Conservation (phyloP, 2,329 filamentous ascomycete genomes). For the Colletotrichum lupini region DNA sequence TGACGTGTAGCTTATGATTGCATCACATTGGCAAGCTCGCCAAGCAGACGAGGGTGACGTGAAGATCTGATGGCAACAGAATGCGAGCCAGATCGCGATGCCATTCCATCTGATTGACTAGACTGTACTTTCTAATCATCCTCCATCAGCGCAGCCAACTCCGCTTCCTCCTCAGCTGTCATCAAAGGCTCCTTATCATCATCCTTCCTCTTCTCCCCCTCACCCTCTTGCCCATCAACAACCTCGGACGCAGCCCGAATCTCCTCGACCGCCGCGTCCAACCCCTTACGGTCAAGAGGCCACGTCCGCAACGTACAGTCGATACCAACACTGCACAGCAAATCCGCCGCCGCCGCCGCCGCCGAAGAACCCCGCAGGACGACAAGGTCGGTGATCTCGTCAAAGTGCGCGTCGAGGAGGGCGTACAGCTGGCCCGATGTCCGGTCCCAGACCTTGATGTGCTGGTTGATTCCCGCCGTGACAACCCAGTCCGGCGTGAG, state of each 20-base stretch:
- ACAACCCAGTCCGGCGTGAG: conserved; percentile 82
- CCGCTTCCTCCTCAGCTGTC: conserved; percentile 91
- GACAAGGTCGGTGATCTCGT: conserved; percentile 88
- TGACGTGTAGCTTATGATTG: too few species aligned
- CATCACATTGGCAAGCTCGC: not conserved
- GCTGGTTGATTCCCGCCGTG: conserved; percentile 91
- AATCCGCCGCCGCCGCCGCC: conserved; percentile 44
- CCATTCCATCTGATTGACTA: not conserved
- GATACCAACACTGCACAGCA: conserved; percentile 85
- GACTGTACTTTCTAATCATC: conserved; percentile 62
- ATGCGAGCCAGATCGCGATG: not conserved
- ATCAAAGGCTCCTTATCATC: conserved; percentile 65
- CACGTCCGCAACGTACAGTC: conserved; percentile 90
- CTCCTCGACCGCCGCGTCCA: conserved; percentile 61
- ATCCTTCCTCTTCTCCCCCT: conserved; percentile 61
- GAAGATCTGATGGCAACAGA: not conserved
- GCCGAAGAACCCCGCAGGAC: conserved; percentile 60
- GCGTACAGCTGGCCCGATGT: conserved; percentile 78
- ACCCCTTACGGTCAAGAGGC: conserved; percentile 73
- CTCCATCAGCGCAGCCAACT: conserved; percentile 91
- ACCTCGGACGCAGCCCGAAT: conserved; percentile 56
- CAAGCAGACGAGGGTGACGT: not conserved
- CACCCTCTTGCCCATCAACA: conserved; percentile 61
- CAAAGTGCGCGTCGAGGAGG: conserved; percentile 84
- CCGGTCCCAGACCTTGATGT: conserved; percentile 89